Base-by-base conservation (phyloP, 495 filamentous ascomycete genomes). In the Daldinia bambusicola region DNA sequence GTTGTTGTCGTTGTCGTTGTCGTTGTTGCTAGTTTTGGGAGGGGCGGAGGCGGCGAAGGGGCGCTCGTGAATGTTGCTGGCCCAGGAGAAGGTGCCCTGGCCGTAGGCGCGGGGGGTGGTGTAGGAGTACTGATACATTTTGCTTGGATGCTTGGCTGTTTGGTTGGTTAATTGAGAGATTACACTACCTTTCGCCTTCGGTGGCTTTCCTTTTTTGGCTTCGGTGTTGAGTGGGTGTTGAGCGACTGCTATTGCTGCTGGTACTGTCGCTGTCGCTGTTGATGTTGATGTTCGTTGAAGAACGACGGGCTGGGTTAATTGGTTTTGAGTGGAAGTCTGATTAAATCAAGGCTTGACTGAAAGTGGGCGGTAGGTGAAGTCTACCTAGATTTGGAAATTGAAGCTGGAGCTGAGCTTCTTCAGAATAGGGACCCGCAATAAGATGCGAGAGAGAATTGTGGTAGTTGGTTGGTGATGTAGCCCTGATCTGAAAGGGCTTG, bases 21-120 rank as follows among this genome's bases (percentile, higher is more conserved):
- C 3, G 26, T 26, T 26, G 26, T 26, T 26, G 26, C 26, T 26
- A 3, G 1, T 26, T 1, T 26, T 26, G n/a, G n/a, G 0, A 57
- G 53, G 0, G 55, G 34, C 1, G 50, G 66, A 72, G 52, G 63
- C n/a, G 12, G 1, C 20, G 63, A 66, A 70, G n/a, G 62, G 26
- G 26, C 26, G 70, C 4, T 61, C 65, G 51, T 59, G 30, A 31
- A 13, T 26, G 0, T 40, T 2, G 30, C 5, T 12, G 16, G 34
- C 8, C 9, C 0, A 5, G 12, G 61, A 9, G 55, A 20, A 55
- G 57, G 36, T 48, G 22, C 16, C 5, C 61, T 52, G 26, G 51
- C 8, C 43, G 51, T 50, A 57, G 55, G 59, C 41, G 50, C 53
- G 57, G 3, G 63, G 34, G 30, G 32, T 55, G 55, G 36, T 16